These are phyloP conservation scores for Saccharomyces paradoxus DNA, from an alignment of 805 yeast species.

Conservation along the genomic window DNA sequence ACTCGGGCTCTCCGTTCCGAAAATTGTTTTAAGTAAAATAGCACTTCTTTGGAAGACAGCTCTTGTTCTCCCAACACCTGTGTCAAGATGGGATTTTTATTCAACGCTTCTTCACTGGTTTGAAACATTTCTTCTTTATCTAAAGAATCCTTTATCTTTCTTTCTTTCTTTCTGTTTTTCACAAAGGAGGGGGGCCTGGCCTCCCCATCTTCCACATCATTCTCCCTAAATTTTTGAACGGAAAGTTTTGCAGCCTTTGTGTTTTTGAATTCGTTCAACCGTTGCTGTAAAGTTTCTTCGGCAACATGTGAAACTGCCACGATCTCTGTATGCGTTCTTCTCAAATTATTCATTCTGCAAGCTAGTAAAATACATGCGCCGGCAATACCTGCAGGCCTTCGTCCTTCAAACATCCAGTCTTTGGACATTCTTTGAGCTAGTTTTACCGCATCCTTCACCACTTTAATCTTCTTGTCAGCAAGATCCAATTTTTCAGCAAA, in stretches of 20 bases:
- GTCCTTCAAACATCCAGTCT: conserved; percentile 94
- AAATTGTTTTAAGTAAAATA: conserved; percentile 29
- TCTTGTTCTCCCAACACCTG: conserved; percentile 39
- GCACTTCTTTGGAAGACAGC: conserved; percentile 39
- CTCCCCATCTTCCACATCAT: conserved; percentile 19
- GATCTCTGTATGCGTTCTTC: conserved; percentile 86
- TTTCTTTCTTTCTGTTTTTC: conserved; percentile 49
- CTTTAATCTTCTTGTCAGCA: conserved; percentile 64
- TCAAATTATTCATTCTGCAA: conserved; percentile 90
- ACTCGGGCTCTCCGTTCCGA: conserved; percentile 24
- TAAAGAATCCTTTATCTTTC: conserved; percentile 32
- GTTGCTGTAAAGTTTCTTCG: conserved; percentile 82
- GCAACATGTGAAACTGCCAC: conserved; percentile 95
- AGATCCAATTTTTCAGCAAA: conserved; percentile 83
- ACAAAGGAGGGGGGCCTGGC: conserved; percentile 69
- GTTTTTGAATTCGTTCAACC: conserved; percentile 78
- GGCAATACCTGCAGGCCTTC: conserved; percentile 97
- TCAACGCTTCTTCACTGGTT: conserved; percentile 34
- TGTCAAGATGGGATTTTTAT: conserved; percentile 36
- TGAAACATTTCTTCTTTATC: conserved; percentile 20
- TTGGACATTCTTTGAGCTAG: conserved; percentile 84
- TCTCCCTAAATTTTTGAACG: conserved; percentile 62
- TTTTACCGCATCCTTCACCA: conserved; percentile 78
- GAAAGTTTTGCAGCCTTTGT: conserved; percentile 71
- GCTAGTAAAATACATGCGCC: conserved; percentile 93